phyloP scores from a whole-genome alignment of 1,284 basidiomycete genomes.

The Mycocalia duriaeana region DNA sequence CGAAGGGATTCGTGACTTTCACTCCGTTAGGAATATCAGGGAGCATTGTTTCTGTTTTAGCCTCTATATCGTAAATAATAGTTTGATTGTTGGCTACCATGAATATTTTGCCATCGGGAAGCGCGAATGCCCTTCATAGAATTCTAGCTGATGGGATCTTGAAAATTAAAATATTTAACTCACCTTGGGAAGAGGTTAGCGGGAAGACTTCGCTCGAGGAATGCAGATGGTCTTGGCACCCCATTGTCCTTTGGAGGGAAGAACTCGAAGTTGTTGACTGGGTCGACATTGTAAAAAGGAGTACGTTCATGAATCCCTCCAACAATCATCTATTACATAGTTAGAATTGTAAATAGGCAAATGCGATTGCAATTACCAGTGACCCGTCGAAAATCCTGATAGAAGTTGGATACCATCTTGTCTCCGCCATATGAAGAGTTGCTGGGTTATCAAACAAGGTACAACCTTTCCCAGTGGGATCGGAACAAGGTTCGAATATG shows the following conservation, averaged over 20 bases:
- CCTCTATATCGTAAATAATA: constrained; percentile 42
- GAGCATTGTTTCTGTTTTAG: constrained; percentile 35
- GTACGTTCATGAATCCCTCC: constrained; percentile 34
- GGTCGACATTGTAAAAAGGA: constrained; percentile 35
- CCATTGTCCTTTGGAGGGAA: constrained; percentile 47
- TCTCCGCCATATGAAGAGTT: constrained; percentile 31
- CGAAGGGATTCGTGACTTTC: constrained; percentile 43
- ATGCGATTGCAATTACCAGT: constrained; percentile 14
- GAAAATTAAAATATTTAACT: constrained; percentile 3
- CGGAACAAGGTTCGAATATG: constrained; percentile 36
- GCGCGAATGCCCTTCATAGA: constrained; percentile 16
- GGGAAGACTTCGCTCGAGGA: constrained; percentile 40
- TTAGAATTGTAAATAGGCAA: not conserved
- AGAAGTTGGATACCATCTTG: constrained; percentile 41
- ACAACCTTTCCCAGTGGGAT: constrained; percentile 32
- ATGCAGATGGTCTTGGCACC: constrained; percentile 38
- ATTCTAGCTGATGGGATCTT: not conserved
- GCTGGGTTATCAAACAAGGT: constrained; percentile 35
- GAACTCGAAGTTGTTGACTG: constrained; percentile 48
- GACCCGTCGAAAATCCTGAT: constrained; percentile 39
- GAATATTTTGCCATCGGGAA: constrained; percentile 39
- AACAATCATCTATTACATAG: constrained; percentile 29
- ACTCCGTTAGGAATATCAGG: constrained; percentile 47
- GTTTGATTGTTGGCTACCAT: constrained; percentile 42
- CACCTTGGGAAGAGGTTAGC: constrained; percentile 40